Evolutionary conservation across 768 basidiomycete genomes (phyloP).

Genomic region (Infundibulicybe gibba): DNA sequence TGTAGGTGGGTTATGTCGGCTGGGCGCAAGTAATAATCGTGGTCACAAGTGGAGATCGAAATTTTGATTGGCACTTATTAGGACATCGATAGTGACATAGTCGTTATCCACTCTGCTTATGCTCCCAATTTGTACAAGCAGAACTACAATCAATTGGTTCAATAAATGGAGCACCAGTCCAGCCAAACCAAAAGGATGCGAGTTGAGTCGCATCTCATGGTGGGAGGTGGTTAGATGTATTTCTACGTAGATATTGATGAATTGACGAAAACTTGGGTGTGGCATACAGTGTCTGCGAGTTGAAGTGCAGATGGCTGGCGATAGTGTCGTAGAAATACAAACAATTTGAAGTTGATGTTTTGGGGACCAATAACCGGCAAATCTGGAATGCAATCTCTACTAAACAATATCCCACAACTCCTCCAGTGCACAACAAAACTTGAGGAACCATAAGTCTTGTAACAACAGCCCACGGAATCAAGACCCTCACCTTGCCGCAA

Average conservation of each 20-base stretch:
- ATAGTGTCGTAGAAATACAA: constrained; percentile 21
- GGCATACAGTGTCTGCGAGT: constrained; percentile 31
- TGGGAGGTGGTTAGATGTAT: neutral
- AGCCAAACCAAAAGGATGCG: constrained; percentile 14
- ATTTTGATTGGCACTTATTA: no score
- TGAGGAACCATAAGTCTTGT: constrained; percentile 1
- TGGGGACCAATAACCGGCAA: neutral
- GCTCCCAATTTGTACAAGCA: no score
- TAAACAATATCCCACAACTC: constrained; percentile 93
- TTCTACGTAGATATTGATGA: constrained; percentile 1
- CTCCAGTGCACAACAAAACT: constrained; percentile 92
- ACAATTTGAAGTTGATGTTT: constrained; percentile 8
- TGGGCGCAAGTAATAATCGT: no score
- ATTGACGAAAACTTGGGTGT: constrained; percentile 5
- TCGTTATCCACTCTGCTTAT: no score
- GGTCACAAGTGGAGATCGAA: no score
- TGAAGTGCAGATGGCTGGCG: constrained; percentile 42
- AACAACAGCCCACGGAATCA: neutral
- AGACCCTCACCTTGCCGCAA: constrained; percentile 79
- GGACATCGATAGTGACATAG: no score
- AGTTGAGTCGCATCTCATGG: constrained; percentile 28
- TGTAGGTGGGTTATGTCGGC: no score
- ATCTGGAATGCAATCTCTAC: constrained; percentile 7
- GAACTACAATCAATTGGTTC: no score
- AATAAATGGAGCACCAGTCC: neutral